Conservation (phyloP, 768 basidiomycete species). For the Serendipita sp. region DNA sequence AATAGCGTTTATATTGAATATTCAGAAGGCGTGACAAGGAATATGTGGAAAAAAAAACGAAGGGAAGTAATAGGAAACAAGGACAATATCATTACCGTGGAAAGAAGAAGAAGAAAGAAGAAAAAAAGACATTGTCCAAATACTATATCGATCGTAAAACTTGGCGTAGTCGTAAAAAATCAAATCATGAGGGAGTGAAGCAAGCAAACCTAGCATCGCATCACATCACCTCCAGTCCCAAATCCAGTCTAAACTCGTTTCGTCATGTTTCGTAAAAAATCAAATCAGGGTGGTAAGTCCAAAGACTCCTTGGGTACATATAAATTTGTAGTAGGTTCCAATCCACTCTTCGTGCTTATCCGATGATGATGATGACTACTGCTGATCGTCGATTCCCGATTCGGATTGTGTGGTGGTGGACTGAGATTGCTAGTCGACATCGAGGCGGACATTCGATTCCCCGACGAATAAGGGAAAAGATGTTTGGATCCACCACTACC, state of each 20-base stretch:
- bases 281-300: background rate
- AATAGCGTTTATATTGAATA: too few relatives aligned
- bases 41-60: too few relatives aligned
- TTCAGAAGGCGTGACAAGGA: too few relatives aligned
- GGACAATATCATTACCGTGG: too few relatives aligned
- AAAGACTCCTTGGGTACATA: conserved; percentile 2
- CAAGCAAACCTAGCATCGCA: too few relatives aligned
- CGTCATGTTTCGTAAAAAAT: background rate
- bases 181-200: too few relatives aligned
- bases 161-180: too few relatives aligned
- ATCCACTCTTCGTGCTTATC: background rate
- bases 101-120: too few relatives aligned
- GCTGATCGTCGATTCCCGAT: background rate
- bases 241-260: background rate
- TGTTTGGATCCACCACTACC: background rate
- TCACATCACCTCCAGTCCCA: background rate
- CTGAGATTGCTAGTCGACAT: background rate
- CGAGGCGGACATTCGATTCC: background rate
- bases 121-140: too few relatives aligned
- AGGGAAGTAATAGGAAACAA: too few relatives aligned
- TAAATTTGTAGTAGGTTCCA: background rate
- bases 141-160: too few relatives aligned
- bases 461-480: background rate
- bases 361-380: background rate
- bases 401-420: background rate